Evolutionary conservation across 495 filamentous ascomycete genomes (phyloP).

Genomic region (Xanthoparmelia taractica): DNA sequence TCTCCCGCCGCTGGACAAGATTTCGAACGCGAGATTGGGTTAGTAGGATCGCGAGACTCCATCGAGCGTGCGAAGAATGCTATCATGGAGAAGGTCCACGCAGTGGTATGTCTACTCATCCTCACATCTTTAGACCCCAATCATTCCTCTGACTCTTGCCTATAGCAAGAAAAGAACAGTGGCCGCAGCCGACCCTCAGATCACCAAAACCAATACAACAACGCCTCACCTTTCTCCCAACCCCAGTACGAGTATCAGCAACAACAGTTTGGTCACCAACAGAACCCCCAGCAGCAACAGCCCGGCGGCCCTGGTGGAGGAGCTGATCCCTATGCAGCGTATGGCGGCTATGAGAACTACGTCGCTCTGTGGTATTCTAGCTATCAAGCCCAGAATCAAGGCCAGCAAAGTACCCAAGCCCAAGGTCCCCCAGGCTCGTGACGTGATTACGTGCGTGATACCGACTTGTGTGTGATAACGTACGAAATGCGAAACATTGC

Average conservation of each 20-base stretch:
- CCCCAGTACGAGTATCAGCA: slow-evolving; percentile 32
- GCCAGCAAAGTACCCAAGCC: slow-evolving; percentile 24
- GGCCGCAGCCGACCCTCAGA: slow-evolving; percentile 36
- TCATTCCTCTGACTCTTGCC: slow-evolving; percentile 26
- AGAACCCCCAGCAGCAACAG: slow-evolving; percentile 20
- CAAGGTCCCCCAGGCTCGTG: slow-evolving; percentile 18
- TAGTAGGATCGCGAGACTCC: slow-evolving; percentile 63
- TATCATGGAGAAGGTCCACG: slow-evolving; percentile 82
- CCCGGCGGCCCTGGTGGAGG: slow-evolving; percentile 41
- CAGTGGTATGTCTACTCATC: slow-evolving; percentile 47
- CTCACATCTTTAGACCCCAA: background rate
- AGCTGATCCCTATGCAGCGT: slow-evolving; percentile 53
- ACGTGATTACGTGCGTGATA: slow-evolving; percentile 9
- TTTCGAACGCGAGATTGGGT: slow-evolving; percentile 67
- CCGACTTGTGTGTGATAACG: background rate
- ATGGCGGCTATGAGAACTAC: slow-evolving; percentile 58
- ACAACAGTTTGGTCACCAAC: slow-evolving; percentile 30
- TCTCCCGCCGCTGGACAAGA: slow-evolving; percentile 63
- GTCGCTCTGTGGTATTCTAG: slow-evolving; percentile 57
- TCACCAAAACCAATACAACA: slow-evolving; percentile 36
- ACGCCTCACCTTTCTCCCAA: slow-evolving; percentile 38
- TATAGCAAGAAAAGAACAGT: slow-evolving; percentile 45
- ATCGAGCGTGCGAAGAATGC: slow-evolving; percentile 66
- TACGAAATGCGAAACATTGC: background rate
- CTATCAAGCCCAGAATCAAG: slow-evolving; percentile 35